Evolutionary conservation across 2,329 filamentous ascomycete species (phyloP), one percentile per base, ranked within the genome.

Genomic region (Knufia petricola): DNA sequence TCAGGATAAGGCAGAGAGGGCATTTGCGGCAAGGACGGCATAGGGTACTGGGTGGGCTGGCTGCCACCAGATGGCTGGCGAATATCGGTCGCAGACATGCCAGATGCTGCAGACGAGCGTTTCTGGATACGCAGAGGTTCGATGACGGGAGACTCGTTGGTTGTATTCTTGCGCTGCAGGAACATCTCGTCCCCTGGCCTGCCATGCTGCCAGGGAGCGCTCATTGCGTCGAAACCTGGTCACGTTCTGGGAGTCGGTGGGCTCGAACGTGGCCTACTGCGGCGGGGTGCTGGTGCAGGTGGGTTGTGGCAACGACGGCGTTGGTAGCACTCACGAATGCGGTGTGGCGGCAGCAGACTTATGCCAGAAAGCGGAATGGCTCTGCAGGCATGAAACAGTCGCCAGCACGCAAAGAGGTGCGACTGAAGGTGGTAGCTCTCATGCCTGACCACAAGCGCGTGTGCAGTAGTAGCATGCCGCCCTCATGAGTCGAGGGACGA

Each of bases 41-140:
- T 82, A 19, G 80, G 80, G 23, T 81, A 80, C 17, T 82, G 68
- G 43, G 80, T 79, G 23, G 81, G 79, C 17, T 82, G 68, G 43
- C 78, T 75, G 63, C 87, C 81, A 7, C 73, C 67, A 59, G 61
- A 64, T 60, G 60, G 60, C 40, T 67, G 68, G 50, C 67, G 57
- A 61, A 68, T 57, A 42, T 64, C 63, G 17, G 61, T 58, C 8
- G 63, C 61, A 23, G 64, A 64, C 30, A 55, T 52, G 19, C 66
- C 63, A 48, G 79, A 79, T 46, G 74, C 74, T 26, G 82, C 77
- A 50, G 81, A 84, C n/a, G 51, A 54, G 59, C 82, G 80, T 66
- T 94, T 94, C 70, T 82, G 83, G 64, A 94, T 94, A 61, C 87
- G 80, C 67, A 95, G 68, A 52, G 88, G 88, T 60, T 85, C 85